phyloP scores from a whole-genome alignment of 78 protist species.

The Capsaspora owczarzaki region DNA sequence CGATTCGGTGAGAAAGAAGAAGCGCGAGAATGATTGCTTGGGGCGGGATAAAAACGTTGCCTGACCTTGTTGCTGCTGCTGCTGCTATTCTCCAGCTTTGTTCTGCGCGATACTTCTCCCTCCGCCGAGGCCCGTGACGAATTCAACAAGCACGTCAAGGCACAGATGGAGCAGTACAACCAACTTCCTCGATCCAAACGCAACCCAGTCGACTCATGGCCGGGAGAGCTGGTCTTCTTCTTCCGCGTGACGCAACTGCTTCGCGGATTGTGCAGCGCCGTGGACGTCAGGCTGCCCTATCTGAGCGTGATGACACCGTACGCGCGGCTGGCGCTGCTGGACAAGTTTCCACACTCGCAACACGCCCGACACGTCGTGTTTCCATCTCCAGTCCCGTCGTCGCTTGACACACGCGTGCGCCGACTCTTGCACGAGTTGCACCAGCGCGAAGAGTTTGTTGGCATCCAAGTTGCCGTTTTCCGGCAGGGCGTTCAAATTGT shows the following conservation, averaged over 20 bases:
- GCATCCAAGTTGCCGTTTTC: conserved; percentile 10
- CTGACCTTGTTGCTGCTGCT: too few relatives aligned
- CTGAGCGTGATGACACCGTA: neutral
- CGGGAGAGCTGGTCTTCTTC: conserved; percentile 15
- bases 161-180: neutral
- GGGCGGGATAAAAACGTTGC: too few relatives aligned
- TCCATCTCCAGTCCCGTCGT: too few relatives aligned
- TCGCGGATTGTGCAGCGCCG: conserved; percentile 3
- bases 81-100: too few relatives aligned
- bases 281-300: neutral
- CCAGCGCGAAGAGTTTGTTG: neutral
- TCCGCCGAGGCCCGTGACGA: neutral
- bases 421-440: neutral
- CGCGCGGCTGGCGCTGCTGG: conserved; percentile 6
- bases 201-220: conserved; percentile 19
- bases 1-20: conserved; percentile 1
- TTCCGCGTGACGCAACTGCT: conserved; percentile 7
- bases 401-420: neutral
- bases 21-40: too few relatives aligned
- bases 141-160: neutral
- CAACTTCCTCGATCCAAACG: conserved; percentile 3
- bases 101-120: neutral
- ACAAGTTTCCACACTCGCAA: too few relatives aligned
- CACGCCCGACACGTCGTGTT: neutral
- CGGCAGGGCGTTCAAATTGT: neutral